Base-by-base conservation (phyloP, 2,329 filamentous ascomycete genomes). In the Leptoxyphium fumago region DNA sequence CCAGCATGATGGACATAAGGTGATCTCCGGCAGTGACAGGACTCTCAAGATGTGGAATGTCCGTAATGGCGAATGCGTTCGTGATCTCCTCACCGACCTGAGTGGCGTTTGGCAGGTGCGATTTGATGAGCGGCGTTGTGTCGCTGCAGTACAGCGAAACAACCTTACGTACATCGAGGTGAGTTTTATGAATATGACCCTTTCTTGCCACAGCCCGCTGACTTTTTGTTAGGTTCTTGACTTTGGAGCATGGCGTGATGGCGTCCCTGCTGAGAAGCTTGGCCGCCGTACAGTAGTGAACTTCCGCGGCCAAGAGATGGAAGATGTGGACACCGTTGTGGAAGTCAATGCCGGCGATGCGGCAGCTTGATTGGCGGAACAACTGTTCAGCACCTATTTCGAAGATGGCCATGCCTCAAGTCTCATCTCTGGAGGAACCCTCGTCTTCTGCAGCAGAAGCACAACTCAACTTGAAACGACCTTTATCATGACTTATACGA, bases 21-120 rank as follows among this genome's bases (percentile, higher is more conserved):
- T 98, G 29, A 94, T 98, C 45, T 94, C 85, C 36, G 91, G 91
- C 44, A 94, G 86, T 46, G 91, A 98, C 62, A 80, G 89, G 56
- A 95, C 86, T 2, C 71, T 98, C 50, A 98, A 98, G 70, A 93
- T 98, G 85, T 98, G 91, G 91, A 86, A 98, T 58, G 83, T 95
- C 41, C 78, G 80, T 55, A 94, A 82, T 1, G 91, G 91, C 41
- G 84, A 95, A 55, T 95, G 87, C 61, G 79, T 94, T 43, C 84
- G 89, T 52, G 89, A 98, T 63, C 74, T 98, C 38, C 71, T 98
- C 56, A 94, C 86, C 11, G 88, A 95, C 57, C 72, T 98, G 30
- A 89, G 82, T 52, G 88, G 89, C n/a, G 91, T 98, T 7, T 98
- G 91, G 91, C 91, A 98, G 67, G 91, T 98, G 56, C 91, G 91